Percentiles rank a stretch among this genome's conserved stretches.
Evolutionary conservation across 2,329 filamentous ascomycete genomes (phyloP).

Genomic region (Akanthomyces lecanii): DNA sequence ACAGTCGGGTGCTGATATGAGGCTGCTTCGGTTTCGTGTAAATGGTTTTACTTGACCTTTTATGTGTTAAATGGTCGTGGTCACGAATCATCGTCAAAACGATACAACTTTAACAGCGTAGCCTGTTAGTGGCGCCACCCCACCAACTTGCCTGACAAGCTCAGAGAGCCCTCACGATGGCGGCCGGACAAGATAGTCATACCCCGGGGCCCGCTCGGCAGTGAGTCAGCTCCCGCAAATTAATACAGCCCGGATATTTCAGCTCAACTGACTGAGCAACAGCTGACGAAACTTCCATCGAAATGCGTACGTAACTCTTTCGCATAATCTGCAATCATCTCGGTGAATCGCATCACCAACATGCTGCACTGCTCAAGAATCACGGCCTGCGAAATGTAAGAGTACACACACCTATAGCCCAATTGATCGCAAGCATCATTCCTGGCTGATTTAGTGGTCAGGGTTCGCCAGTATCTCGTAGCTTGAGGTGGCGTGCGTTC

Average conservation of each 20-base stretch:
- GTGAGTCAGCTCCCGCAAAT: constrained; percentile 5
- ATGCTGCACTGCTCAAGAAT: neutral
- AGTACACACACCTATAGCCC: no score
- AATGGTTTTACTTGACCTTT: neutral
- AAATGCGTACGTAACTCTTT: no score
- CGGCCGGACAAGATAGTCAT: neutral
- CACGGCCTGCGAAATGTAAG: neutral
- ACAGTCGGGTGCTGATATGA: neutral
- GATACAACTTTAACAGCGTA: neutral
- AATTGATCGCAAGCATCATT: neutral
- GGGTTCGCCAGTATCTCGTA: no score
- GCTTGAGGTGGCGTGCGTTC: no score
- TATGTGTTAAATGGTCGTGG: neutral
- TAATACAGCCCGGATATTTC: neutral
- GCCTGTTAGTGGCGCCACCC: neutral
- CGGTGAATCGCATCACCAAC: no score
- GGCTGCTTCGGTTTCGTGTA: neutral
- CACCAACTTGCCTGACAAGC: neutral
- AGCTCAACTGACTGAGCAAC: neutral
- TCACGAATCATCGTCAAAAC: neutral
- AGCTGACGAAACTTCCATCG: neutral
- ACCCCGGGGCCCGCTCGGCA: neutral
- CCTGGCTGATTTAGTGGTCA: no score
- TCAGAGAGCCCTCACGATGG: neutral
- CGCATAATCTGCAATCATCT: no score